These are phyloP conservation scores for Lactarius hatsudake DNA, from an alignment of 768 basidiomycete genomes.

Conservation along the genomic window DNA sequence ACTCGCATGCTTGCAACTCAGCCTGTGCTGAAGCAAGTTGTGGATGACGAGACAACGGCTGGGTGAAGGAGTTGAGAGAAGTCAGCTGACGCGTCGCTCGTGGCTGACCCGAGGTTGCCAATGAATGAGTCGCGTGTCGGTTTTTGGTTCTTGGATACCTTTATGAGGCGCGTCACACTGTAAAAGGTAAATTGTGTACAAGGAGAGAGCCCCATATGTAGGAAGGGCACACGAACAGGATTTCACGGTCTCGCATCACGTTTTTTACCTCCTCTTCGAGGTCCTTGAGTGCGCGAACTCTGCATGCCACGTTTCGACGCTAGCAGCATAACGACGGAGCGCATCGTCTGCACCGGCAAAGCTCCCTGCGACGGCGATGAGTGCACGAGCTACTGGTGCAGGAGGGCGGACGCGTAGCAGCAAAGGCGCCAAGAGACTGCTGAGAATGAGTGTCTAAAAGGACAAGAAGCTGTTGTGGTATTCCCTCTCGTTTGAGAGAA, in stretches of 20 bases:
- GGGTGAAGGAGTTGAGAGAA: conserved; percentile 27
- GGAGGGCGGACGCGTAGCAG: conserved; percentile 72
- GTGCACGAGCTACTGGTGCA: conserved; percentile 50
- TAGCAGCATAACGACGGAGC: conserved; percentile 54
- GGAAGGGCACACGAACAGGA: conserved; percentile 51
- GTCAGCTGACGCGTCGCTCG: conserved; percentile 34
- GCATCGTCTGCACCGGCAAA: conserved; percentile 69
- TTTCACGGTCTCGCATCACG: conserved; percentile 73
- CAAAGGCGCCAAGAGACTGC: conserved; percentile 59
- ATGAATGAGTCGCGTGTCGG: conserved; percentile 39
- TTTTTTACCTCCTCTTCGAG: conserved; percentile 73
- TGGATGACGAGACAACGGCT: conserved; percentile 31
- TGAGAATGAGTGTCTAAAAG: conserved; percentile 55
- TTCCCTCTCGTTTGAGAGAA: conserved; percentile 68
- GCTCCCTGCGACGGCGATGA: conserved; percentile 52
- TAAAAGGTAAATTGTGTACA: not conserved
- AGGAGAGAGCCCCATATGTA: not conserved
- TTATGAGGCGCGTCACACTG: conserved; percentile 77
- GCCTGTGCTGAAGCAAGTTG: conserved; percentile 66
- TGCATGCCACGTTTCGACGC: conserved; percentile 65
- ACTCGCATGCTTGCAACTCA: conserved; percentile 80
- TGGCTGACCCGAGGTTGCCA: conserved; percentile 42
- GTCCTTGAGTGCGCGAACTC: conserved; percentile 53
- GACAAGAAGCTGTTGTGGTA: conserved; percentile 55
- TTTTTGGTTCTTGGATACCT: conserved; percentile 64